Conservation (phyloP, 768 basidiomycete genomes). For the Serendipita vermifera region DNA sequence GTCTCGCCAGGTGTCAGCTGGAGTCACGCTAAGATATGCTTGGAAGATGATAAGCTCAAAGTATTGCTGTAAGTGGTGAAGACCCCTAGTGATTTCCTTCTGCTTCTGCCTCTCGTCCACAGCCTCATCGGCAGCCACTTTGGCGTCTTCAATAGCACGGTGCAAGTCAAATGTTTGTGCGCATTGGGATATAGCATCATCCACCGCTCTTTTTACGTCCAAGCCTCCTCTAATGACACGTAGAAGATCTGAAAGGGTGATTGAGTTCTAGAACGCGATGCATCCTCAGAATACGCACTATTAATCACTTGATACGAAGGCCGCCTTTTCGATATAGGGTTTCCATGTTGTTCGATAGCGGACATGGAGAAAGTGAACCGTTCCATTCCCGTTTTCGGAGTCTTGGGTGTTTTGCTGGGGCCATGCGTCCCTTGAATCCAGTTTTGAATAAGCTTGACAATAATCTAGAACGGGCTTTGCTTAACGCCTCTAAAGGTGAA, state of each 20-base stretch:
- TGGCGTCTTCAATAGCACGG: conserved; percentile 75
- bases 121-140: conserved; percentile 63
- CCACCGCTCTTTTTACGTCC: conserved; percentile 72
- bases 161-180: conserved; percentile 71
- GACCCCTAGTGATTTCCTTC: conserved; percentile 39
- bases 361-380: conserved; percentile 22
- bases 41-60: conserved; percentile 82
- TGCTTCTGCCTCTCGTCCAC: conserved; percentile 58
- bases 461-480: conserved; percentile 34
- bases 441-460: conserved; percentile 68
- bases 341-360: conserved; percentile 25
- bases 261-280: neutral
- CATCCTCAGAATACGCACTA: conserved; percentile 45
- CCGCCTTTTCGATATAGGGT: conserved; percentile 24
- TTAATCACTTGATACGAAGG: conserved; percentile 83
- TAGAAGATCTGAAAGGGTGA: conserved; percentile 44
- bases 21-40: conserved; percentile 69
- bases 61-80: conserved; percentile 73
- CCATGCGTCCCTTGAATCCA: conserved; percentile 40
- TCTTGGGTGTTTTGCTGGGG: neutral
- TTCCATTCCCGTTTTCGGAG: conserved; percentile 19
- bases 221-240: conserved; percentile 79
- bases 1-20: conserved; percentile 64
- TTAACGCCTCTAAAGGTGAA: neutral
- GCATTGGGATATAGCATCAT: conserved; percentile 80